These are phyloP conservation scores for Silene noctiflora DNA, from an alignment of 179 eudicot species.

Conservation along the genomic window DNA sequence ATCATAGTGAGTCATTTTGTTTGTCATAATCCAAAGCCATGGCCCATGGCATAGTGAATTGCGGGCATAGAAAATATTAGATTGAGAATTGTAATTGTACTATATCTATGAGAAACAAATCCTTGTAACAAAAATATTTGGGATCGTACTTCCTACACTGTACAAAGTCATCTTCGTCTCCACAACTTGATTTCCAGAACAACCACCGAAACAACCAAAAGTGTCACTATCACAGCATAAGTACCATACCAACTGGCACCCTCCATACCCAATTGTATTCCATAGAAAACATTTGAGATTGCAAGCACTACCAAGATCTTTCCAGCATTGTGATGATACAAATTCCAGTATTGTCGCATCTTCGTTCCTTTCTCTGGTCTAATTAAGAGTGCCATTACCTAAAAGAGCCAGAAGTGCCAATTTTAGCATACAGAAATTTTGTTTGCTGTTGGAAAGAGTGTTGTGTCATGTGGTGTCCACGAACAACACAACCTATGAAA, in stretches of 20 bases:
- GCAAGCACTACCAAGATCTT: slow-evolving; percentile 52
- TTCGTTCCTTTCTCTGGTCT: slow-evolving; percentile 72
- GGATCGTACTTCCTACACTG: slow-evolving; percentile 16
- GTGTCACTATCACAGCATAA: slow-evolving; percentile 45
- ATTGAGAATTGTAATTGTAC: background rate
- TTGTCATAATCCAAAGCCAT: too few relatives aligned
- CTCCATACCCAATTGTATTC: slow-evolving; percentile 61
- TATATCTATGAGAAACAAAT: slow-evolving; percentile 7
- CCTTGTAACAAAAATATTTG: background rate
- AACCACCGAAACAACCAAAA: slow-evolving; percentile 32
- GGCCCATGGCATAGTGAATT: too few relatives aligned
- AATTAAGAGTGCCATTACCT: slow-evolving; percentile 47
- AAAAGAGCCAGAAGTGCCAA: background rate
- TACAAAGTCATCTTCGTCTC: slow-evolving; percentile 24
- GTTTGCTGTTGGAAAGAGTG: background rate
- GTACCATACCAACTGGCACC: slow-evolving; percentile 62
- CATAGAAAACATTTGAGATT: slow-evolving; percentile 64
- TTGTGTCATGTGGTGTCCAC: background rate
- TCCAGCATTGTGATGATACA: slow-evolving; percentile 71
- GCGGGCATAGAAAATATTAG: background rate
- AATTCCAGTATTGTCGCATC: slow-evolving; percentile 80
- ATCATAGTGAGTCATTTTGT: too few relatives aligned
- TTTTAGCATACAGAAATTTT: background rate
- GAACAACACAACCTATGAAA: background rate
- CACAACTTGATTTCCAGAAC: slow-evolving; percentile 51